These are phyloP conservation scores for Blastocystis sp. DNA, from an alignment of 352 stramenopile genomes.

Conservation along the genomic window DNA sequence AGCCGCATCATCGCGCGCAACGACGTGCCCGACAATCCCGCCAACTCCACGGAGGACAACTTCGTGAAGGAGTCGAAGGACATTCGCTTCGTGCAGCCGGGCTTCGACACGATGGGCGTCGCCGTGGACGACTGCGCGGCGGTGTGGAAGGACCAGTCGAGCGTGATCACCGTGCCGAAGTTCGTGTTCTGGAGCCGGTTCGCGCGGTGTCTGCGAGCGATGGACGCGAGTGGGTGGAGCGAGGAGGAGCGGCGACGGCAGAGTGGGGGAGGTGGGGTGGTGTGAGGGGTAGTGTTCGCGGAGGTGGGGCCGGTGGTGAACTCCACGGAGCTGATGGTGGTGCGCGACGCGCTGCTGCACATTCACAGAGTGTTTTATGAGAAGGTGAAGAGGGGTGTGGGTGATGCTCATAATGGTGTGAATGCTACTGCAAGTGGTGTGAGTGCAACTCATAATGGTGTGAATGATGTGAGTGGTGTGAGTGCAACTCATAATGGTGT, in stretches of 20 bases:
- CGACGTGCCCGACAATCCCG: slow-evolving; percentile 42
- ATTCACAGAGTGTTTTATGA: slow-evolving; percentile 46
- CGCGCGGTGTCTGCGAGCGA: not conserved
- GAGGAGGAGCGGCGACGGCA: slow-evolving; percentile 1
- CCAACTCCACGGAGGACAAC: not conserved
- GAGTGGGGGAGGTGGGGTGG: not conserved
- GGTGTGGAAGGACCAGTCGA: slow-evolving; percentile 58
- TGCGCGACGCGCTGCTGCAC: slow-evolving; percentile 8
- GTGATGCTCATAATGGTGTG: not conserved
- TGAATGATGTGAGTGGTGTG: not conserved
- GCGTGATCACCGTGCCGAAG: slow-evolving; percentile 20
- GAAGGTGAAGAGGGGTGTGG: not conserved
- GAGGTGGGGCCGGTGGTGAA: slow-evolving; percentile 27
- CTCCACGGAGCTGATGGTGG: not conserved
- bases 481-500: no score
- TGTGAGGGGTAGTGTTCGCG: slow-evolving; percentile 44
- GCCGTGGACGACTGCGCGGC: slow-evolving; percentile 25
- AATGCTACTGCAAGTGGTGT: no score
- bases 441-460: not conserved
- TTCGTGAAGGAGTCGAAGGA: slow-evolving; percentile 34
- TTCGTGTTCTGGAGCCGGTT: slow-evolving; percentile 51
- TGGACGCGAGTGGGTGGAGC: not conserved
- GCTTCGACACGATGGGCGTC: slow-evolving; percentile 41
- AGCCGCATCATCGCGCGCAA: slow-evolving; percentile 61
- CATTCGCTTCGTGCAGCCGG: slow-evolving; percentile 46